Conservation (phyloP, 345 rosid species). For the Pseudoturritis turrita region DNA sequence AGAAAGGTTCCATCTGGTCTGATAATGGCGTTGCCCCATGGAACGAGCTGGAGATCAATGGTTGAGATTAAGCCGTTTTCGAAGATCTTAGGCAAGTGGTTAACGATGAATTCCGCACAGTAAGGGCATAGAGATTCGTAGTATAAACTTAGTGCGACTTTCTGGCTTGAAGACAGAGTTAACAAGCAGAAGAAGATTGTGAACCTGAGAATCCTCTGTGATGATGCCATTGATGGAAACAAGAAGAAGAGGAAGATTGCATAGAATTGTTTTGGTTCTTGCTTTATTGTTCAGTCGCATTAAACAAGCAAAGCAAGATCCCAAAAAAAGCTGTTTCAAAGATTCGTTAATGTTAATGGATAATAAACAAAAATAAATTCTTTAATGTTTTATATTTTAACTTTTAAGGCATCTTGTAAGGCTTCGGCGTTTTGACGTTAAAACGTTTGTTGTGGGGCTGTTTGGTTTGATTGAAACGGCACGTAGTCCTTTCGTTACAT, state of each 20-base stretch:
- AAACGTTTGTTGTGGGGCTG: not conserved
- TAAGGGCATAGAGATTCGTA: slow-evolving; percentile 73
- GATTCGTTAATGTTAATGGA: not conserved
- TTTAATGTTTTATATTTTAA: no score
- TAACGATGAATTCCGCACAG: slow-evolving; percentile 70
- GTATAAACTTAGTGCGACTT: slow-evolving; percentile 61
- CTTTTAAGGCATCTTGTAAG: not conserved
- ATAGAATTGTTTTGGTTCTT: not conserved
- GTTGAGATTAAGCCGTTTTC: slow-evolving; percentile 49
- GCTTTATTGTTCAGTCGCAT: slow-evolving; percentile 5
- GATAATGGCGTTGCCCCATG: slow-evolving; percentile 74
- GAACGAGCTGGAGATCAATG: slow-evolving; percentile 64
- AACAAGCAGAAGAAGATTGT: not conserved
- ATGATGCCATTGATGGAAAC: slow-evolving; percentile 23
- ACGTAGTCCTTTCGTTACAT: not conserved
- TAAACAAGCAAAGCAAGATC: slow-evolving; percentile 13
- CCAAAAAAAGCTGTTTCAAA: not conserved
- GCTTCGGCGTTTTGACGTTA: not conserved
- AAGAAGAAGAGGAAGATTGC: not conserved
- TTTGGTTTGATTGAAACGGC: not conserved
- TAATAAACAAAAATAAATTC: no score
- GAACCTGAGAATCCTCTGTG: not conserved
- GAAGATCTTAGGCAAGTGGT: slow-evolving; percentile 59
- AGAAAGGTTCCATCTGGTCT: slow-evolving; percentile 34
- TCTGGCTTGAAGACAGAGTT: slow-evolving; percentile 26